Percentiles rank a stretch among this genome's conserved stretches.
Evolutionary conservation across 169 alveolate species (phyloP).

Genomic region (Eimeria sp.): DNA sequence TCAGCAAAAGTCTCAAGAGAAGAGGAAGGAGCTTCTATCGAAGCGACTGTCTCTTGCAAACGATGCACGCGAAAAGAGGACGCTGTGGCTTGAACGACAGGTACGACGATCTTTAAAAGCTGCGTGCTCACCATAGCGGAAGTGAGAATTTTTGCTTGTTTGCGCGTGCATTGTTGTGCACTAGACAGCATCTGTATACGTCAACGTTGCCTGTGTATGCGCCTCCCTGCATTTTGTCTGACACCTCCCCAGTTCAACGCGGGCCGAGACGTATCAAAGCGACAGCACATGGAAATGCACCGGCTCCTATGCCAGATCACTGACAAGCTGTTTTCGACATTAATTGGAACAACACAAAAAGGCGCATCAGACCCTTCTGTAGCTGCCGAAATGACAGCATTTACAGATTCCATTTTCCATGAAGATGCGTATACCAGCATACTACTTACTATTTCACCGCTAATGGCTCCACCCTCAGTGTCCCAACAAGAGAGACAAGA

Average conservation of each 20-base stretch:
- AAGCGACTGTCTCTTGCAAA: neutral
- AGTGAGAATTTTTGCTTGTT: neutral
- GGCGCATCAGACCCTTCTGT: neutral
- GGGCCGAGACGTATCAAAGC: neutral
- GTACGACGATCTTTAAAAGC: neutral
- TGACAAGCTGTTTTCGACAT: slow-evolving; percentile 10
- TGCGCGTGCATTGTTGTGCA: neutral
- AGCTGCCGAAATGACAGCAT: neutral
- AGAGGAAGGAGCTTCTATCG: neutral
- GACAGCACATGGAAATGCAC: slow-evolving; percentile 34
- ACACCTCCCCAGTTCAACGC: neutral
- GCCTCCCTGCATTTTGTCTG: neutral
- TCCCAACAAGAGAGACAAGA: neutral
- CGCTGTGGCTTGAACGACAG: slow-evolving; percentile 48
- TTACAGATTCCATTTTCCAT: neutral
- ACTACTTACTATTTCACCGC: neutral
- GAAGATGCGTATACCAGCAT: neutral
- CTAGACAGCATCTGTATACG: neutral
- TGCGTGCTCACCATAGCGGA: neutral
- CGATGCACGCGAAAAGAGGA: slow-evolving; percentile 8
- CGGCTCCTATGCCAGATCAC: slow-evolving; percentile 25
- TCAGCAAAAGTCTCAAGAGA: neutral
- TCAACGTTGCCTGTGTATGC: neutral
- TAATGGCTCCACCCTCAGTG: slow-evolving; percentile 47
- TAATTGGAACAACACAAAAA: neutral